Percentiles rank a stretch among this genome's conserved stretches.
phyloP scores from a whole-genome alignment of 495 filamentous ascomycete species.

The Parathielavia appendiculata region DNA sequence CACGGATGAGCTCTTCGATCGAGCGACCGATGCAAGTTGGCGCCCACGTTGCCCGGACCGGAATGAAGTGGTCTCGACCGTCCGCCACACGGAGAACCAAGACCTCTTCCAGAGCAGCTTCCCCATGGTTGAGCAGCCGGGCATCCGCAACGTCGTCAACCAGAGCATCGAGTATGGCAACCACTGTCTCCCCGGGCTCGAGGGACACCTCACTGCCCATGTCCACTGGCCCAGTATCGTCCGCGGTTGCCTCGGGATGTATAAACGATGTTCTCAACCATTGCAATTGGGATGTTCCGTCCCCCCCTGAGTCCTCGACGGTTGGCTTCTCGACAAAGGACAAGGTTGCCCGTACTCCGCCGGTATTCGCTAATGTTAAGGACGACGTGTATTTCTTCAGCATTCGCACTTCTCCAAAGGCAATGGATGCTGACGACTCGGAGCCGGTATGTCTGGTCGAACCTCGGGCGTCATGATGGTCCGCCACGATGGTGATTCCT shows the following conservation, averaged over 20 bases:
- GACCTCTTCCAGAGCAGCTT: constrained; percentile 69
- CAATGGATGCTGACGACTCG: constrained; percentile 48
- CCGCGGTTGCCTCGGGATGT: constrained; percentile 32
- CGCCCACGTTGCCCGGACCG: constrained; percentile 69
- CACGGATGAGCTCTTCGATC: constrained; percentile 73
- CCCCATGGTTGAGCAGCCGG: constrained; percentile 63
- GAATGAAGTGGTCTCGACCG: constrained; percentile 88
- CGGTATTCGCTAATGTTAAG: constrained; percentile 87
- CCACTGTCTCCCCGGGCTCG: constrained; percentile 75
- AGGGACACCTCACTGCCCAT: constrained; percentile 53
- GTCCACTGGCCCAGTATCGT: constrained; percentile 38
- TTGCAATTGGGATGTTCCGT: constrained; percentile 36
- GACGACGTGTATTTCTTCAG: constrained; percentile 56
- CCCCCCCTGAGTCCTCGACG: constrained; percentile 38
- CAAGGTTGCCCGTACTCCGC: constrained; percentile 68
- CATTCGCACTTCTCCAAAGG: constrained; percentile 71
- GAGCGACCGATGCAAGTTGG: constrained; percentile 79
- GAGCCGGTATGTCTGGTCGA: constrained; percentile 21
- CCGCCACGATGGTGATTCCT: constrained; percentile 75
- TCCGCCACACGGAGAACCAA: constrained; percentile 80
- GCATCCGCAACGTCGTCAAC: constrained; percentile 61
- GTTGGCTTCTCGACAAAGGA: constrained; percentile 65
- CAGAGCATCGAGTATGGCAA: constrained; percentile 58
- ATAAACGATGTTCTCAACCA: constrained; percentile 70
- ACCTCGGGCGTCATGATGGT: constrained; percentile 39